These are phyloP conservation scores for Plantago elongata DNA, from an alignment of 257 asterid genomes.

Conservation along the genomic window DNA sequence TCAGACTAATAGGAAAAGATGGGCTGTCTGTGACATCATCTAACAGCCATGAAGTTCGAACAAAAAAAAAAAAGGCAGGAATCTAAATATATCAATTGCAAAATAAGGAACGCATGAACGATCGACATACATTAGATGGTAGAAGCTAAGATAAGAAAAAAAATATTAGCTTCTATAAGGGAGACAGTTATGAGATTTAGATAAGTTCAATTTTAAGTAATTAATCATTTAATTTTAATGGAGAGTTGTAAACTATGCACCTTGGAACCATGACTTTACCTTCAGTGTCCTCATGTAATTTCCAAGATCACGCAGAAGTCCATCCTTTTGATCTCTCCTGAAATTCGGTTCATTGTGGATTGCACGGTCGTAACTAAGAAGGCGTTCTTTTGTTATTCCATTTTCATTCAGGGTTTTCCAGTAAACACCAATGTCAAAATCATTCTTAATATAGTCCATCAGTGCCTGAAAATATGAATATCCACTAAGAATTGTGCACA, in stretches of 20 bases:
- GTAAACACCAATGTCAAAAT: conserved; percentile 71
- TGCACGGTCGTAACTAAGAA: conserved; percentile 95
- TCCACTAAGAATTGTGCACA: conserved; percentile 1
- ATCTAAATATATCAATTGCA: too few relatives aligned
- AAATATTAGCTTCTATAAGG: background rate
- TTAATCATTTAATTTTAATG: conserved; percentile 5
- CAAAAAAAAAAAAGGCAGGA: too few relatives aligned
- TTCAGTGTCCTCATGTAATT: conserved; percentile 89
- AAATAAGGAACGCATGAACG: too few relatives aligned
- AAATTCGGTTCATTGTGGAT: conserved; percentile 86
- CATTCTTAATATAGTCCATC: conserved; percentile 74
- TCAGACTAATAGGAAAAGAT: too few relatives aligned
- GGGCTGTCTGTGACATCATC: too few relatives aligned
- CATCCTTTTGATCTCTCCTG: conserved; percentile 73
- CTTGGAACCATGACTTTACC: conserved; percentile 35
- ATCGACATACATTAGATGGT: too few relatives aligned
- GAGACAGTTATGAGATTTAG: conserved; percentile 6
- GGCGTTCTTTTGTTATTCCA: conserved; percentile 97
- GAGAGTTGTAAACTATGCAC: conserved; percentile 1
- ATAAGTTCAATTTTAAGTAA: conserved; percentile 12
- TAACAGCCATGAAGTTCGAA: too few relatives aligned
- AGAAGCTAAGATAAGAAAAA: too few relatives aligned
- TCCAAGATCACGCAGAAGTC: conserved; percentile 91
- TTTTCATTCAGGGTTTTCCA: conserved; percentile 94
- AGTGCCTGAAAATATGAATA: conserved; percentile 58